Base-by-base conservation (phyloP, 306 rosid genomes). In the Prunus mume region DNA sequence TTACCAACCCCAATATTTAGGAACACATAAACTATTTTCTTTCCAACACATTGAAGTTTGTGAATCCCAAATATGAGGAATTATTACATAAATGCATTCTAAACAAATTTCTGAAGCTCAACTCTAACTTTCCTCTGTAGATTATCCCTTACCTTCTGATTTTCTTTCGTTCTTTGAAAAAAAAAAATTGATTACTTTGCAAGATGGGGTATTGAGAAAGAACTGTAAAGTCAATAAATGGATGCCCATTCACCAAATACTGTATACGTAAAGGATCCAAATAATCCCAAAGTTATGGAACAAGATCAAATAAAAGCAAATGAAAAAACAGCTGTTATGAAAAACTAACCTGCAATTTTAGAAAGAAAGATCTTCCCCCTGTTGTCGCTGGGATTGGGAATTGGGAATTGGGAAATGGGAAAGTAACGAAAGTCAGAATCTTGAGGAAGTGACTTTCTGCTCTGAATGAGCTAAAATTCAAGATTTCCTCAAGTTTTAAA, bases 251-350 rank as follows among this genome's bases (percentile, higher is more conserved):
- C n/a, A 49, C 54, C 63, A 30, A 71, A 41, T 1, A 10, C n/a
- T n/a, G 12, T 5, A 71, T 13, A 71, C 10, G 14, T 61, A 6
- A 55, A 1, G 12, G 51, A 54, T 34, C 34, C 34, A 7, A 34
- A 28, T 14, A 72, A 72, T 38, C 76, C 65, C 68, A 24, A 72
- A 72, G 9, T 43, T 13, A 15, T 71, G 34, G 14, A 54, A 71
- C 60, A 34, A 71, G 25, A 71, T 32, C 5, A 3, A 71, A 71
- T 17, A 51, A 9, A 71, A 43, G 34, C 34, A 72, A 6, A 12
- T 8, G 8, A 6, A 9, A 15, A 38, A 34, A 32, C 32, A 18
- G 22, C 7, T 69, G 15, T 13, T n/a, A 30, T 6, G 22, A 72
- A 45, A 43, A 56, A 22, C 77, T 27, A 46, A 46, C 77, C 69